phyloP scores from a whole-genome alignment of 2,329 filamentous ascomycete species.

The Pseudogymnoascus sp. region DNA sequence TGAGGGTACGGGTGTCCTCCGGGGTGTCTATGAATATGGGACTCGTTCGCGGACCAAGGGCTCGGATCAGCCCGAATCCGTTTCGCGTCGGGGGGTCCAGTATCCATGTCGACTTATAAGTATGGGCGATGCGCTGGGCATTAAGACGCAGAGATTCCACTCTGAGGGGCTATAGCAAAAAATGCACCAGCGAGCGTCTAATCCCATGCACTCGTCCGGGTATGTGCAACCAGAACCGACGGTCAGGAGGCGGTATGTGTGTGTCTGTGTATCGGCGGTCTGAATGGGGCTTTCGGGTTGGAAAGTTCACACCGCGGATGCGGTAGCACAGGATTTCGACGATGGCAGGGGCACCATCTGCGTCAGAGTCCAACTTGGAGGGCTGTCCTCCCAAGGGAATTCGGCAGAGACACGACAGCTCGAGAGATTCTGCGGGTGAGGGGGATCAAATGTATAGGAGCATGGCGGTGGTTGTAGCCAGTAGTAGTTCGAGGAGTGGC shows the following conservation, averaged over 20 bases:
- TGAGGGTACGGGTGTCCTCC: slow-evolving; percentile 34
- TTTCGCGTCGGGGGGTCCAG: slow-evolving; percentile 49
- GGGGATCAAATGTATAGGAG: neutral
- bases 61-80: slow-evolving; percentile 45
- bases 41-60: slow-evolving; percentile 20
- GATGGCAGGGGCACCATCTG: neutral
- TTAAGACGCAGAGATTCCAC: neutral
- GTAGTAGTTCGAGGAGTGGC: neutral
- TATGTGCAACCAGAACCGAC: neutral
- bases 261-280: neutral
- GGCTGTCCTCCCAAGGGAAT: neutral
- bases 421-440: neutral
- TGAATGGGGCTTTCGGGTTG: neutral
- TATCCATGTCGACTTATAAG: slow-evolving; percentile 40
- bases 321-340: neutral
- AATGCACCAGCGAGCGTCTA: neutral
- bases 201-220: neutral
- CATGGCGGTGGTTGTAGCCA: neutral
- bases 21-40: neutral
- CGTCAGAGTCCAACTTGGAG: neutral
- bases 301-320: neutral
- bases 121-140: neutral
- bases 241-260: neutral
- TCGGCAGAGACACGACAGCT: neutral
- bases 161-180: neutral